These are phyloP conservation scores for Fraxinus floribunda DNA, from an alignment of 305 asterid species.

Conservation along the genomic window DNA sequence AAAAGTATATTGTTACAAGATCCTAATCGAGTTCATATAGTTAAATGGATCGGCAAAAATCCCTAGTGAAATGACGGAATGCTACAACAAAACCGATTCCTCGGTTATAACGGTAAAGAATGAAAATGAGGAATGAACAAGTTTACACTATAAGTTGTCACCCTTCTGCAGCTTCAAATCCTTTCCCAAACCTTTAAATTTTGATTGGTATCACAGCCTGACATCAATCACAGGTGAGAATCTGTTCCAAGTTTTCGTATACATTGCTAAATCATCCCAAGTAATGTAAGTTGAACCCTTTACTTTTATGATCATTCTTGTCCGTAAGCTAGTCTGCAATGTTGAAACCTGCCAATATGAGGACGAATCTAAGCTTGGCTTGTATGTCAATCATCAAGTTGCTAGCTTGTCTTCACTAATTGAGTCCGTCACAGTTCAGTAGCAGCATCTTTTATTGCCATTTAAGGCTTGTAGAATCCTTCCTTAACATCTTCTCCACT, in stretches of 20 bases:
- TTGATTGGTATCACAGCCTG: not conserved
- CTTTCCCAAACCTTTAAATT: constrained; percentile 13
- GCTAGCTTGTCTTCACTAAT: not conserved
- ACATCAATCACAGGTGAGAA: not conserved
- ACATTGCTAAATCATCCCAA: not conserved
- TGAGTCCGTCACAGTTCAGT: constrained; percentile 37
- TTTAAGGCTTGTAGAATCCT: constrained; percentile 50
- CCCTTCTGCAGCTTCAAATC: constrained; percentile 14
- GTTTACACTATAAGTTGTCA: too few relatives aligned
- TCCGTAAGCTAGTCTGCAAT: not conserved
- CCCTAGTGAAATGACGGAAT: not conserved
- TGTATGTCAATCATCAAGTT: not conserved
- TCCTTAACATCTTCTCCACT: constrained; percentile 47
- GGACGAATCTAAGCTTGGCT: constrained; percentile 7
- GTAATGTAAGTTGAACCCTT: not conserved
- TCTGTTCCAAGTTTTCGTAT: constrained; percentile 5
- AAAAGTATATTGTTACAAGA: not conserved
- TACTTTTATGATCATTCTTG: constrained; percentile 3
- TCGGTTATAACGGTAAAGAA: too few relatives aligned
- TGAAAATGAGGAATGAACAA: not conserved
- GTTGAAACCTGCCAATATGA: not conserved
- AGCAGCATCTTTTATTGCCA: constrained; percentile 72
- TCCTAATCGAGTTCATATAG: not conserved
- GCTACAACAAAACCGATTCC: not conserved
- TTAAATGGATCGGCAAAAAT: not conserved